Evolutionary conservation across 768 basidiomycete genomes (phyloP), one percentile per base, ranked within the genome.

Genomic region (Calvatia gigantea): DNA sequence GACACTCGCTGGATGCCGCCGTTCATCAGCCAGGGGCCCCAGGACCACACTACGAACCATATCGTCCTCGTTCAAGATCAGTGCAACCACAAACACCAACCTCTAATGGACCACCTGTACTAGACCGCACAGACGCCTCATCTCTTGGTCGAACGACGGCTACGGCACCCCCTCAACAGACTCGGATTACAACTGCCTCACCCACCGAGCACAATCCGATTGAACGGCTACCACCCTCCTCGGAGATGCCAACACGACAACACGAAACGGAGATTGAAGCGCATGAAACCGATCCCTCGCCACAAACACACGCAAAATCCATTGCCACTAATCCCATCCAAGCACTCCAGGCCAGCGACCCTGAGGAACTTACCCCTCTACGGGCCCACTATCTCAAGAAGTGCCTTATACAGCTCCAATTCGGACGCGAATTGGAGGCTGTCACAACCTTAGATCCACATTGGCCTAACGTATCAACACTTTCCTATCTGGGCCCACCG

Each of bases 371-470:
- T 46, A 91, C 93, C 1, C 91, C 96, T 11, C 74, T 95, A 45
- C 87, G 95, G 39, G 94, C 95, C 3, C 97, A 99, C 67, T 99
- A 99, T 71, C 90, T 99, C 69, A 99, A 98, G 78, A 98, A 98
- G 71, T 82, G 91, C 15, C 85, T 99, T 54, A 80, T 98, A 41
- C 84, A 89, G 61, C 85, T 98, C 49, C 87, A 98, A 69, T 85
- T 98, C 63, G 72, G 75, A 62, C 73, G 72, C n/a, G 97, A 99
- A 70, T 80, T 98, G 58, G 76, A 83, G 57, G 77, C 94, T 60
- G 81, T 83, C 8, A 74, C 79, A 4, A 73, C 80, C 0, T 58
- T 60, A 44, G 65, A 63, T 41, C 54, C 54, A 17, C 54, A 32
- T 33, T 66, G 67, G 38, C 62, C 67, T 19, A 69, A 68, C 63